Base-by-base conservation (phyloP, 768 basidiomycete genomes). In the Strobilomyces confusus region DNA sequence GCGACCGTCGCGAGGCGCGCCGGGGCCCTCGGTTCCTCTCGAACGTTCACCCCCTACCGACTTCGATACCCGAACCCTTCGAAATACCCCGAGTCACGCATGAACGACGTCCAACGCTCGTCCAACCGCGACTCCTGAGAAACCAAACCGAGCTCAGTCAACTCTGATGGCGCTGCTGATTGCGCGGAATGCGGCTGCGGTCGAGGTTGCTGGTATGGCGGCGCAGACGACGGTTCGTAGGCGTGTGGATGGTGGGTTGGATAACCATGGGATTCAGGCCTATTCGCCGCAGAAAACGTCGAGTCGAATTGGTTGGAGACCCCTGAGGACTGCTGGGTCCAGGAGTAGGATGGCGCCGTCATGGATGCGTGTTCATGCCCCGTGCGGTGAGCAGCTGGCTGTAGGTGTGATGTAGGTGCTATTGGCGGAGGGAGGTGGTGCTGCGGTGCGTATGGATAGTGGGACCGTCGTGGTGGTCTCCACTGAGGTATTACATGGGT, bases 61-160 rank as follows among this genome's bases (percentile, higher is more conserved):
- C 41, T 20, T 23, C 69, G 59, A 46, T 63, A 69, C 7, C 65
- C 67, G 32, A 67, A 69, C 14, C 66, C 67, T 54, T 73, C 74
- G 30, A 78, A 63, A 55, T 74, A 71, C 3, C 81, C 79, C 9
- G 77, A 79, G 50, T 83, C 78, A 22, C 78, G 77, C 80, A 84
- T 80, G 60, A 84, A 83, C 26, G 77, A 77, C 50, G 77, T 77
- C 83, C 83, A 84, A 22, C 80, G 70, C 60, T 80, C 79, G 47
- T 81, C 80, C 36, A 83, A 60, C 34, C 79, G 69, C 41, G 80
- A 80, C 54, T 78, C 77, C 22, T 80, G 72, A 11, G 83, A 71
- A 5, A 82, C 81, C 23, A 87, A 69, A 8, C 86, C 86, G 4
- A 87, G 73, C 50, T 81, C 76, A 0, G 81, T 78, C 17, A 87